Base-by-base conservation (phyloP, 441 rosid genomes). In the Raphanus hybrid region DNA sequence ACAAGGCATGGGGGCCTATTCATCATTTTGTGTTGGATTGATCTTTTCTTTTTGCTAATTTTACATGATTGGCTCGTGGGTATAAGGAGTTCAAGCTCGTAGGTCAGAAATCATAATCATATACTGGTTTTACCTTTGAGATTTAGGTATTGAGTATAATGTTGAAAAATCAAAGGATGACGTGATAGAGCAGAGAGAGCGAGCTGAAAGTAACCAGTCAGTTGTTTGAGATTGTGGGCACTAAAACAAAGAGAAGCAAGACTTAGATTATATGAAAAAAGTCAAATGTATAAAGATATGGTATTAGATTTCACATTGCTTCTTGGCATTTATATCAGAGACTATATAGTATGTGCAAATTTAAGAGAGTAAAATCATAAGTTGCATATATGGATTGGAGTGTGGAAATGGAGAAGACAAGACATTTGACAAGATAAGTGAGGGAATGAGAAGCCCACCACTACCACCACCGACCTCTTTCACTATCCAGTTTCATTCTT, bases 1-100 rank as follows among this genome's bases (percentile, higher is more conserved):
- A 78, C 82, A 78, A 73, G 82, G 74, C 78, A 78, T 78, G 82
- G 74, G 39, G 74, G 39, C 82, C 74, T 73, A 73, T 78, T 62
- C 74, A 68, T 78, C 80, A 80, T 77, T 23, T 81, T 67, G 71
- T 58, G 73, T 64, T 81, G 70, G 69, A 16, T 75, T 60, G 61
- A 23, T 29, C 54, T 16, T 75, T 67, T 45, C 43, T 9, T 45
- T 39, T 77, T 79, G 73, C 73, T 73, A 27, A 71, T 29, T 23
- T 74, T 35, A 60, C 58, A 27, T 76, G 81, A 70, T 77, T 60
- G 77, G 74, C 58, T 78, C 75, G 61, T 66, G 74, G 39, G 81
- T 78, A 23, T 23, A 23, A 73, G 58, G 66, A 73, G 2, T 52
- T 66, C 41, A 54, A 39, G 55, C 32, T 69, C 64, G 15, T 8